phyloP scores from a whole-genome alignment of 2,329 filamentous ascomycete genomes.

The Fusarium sp. region DNA sequence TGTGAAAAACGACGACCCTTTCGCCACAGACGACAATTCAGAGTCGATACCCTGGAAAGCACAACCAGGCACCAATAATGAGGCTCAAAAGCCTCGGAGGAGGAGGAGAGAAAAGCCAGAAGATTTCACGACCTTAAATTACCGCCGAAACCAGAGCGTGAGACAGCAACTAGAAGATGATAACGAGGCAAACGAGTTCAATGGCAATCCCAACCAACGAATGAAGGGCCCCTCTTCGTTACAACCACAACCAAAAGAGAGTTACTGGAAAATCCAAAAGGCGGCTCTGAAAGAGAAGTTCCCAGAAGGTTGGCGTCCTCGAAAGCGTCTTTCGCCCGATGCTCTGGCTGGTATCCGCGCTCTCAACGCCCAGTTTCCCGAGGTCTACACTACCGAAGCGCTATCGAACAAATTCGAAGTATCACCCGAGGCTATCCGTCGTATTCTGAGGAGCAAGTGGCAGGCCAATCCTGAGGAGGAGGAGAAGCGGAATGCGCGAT shows the following conservation, averaged over 20 bases:
- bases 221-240: conserved; percentile 28
- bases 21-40: background rate
- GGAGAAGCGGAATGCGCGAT: conserved; percentile 67
- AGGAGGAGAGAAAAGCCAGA: background rate
- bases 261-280: conserved; percentile 82
- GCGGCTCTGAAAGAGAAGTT: conserved; percentile 81
- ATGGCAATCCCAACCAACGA: conserved; percentile 3
- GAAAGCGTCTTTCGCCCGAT: conserved; percentile 90
- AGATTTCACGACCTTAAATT: background rate
- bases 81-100: background rate
- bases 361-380: conserved; percentile 80
- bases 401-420: conserved; percentile 85
- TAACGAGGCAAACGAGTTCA: background rate
- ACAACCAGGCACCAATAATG: background rate
- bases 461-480: conserved; percentile 70
- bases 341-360: conserved; percentile 90
- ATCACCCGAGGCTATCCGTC: conserved; percentile 86
- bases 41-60: conserved; percentile 16
- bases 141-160: background rate
- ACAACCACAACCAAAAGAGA: conserved; percentile 47
- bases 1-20: conserved; percentile 11
- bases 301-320: conserved; percentile 81
- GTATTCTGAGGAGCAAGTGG: conserved; percentile 88
- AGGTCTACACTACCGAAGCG: conserved; percentile 78
- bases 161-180: background rate